phyloP scores from a whole-genome alignment of 2,329 filamentous ascomycete genomes.

The Epichloe typhina region DNA sequence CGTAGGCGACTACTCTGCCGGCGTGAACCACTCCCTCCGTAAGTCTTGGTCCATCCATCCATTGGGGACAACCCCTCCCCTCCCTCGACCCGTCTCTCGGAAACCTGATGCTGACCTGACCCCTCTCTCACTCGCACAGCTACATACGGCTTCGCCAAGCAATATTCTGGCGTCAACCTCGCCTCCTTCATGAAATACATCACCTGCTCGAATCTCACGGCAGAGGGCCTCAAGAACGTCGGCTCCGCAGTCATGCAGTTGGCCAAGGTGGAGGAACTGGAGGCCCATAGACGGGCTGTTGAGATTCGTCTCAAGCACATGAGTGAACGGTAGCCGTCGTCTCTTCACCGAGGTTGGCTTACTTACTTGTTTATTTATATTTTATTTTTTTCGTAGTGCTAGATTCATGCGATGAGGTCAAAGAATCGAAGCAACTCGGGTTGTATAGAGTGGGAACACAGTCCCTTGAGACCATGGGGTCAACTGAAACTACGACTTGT shows the following conservation, averaged over 20 bases:
- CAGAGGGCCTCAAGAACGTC: conserved; percentile 73
- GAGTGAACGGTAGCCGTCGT: conserved; percentile 17
- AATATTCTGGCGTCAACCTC: conserved; percentile 95
- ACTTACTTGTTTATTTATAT: no score
- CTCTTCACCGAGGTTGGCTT: not conserved
- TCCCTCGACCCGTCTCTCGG: no score
- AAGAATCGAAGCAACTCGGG: no score
- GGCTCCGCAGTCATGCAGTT: conserved; percentile 87
- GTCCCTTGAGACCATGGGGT: no score
- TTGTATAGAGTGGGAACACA: no score
- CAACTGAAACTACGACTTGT: no score
- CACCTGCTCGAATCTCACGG: conserved; percentile 81
- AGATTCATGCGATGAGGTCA: no score
- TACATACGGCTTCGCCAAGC: conserved; percentile 95
- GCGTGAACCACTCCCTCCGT: conserved; percentile 95
- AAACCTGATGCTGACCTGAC: not conserved
- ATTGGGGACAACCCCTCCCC: not conserved
- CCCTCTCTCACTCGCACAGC: conserved; percentile 34
- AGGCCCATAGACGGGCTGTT: conserved; percentile 83
- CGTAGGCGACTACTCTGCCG: conserved; percentile 94
- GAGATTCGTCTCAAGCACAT: conserved; percentile 59
- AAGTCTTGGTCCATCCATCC: conserved; percentile 32
- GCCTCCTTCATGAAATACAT: conserved; percentile 97
- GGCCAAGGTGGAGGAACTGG: conserved; percentile 84
- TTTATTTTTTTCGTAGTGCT: no score